phyloP scores from a whole-genome alignment of 176 grass and related monocot genomes.

The Microstegium vimineum region DNA sequence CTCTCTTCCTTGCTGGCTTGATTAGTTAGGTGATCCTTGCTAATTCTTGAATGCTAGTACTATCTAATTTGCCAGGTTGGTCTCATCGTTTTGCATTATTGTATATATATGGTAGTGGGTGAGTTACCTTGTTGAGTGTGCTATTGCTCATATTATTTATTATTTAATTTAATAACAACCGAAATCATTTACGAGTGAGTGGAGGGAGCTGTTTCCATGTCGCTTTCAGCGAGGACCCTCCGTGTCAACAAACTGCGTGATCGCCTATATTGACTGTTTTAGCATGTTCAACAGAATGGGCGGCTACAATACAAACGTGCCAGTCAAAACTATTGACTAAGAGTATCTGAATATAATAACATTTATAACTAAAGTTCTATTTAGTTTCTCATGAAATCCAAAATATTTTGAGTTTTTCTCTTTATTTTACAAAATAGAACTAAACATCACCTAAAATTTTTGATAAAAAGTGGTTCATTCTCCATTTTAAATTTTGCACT shows the following conservation, averaged over 20 bases:
- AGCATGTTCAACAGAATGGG: not conserved
- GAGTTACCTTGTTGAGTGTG: not conserved
- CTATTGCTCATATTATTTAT: not conserved
- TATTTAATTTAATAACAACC: not conserved
- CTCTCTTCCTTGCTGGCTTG: not conserved
- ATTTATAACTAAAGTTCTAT: no score
- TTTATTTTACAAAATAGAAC: no score
- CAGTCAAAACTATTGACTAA: not conserved
- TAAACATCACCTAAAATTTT: no score
- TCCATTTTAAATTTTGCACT: no score
- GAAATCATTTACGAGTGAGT: not conserved
- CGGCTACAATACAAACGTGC: not conserved
- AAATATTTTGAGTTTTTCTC: no score
- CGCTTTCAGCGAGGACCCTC: not conserved
- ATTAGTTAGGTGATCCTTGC: not conserved
- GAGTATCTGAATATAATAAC: not conserved
- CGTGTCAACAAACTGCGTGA: not conserved
- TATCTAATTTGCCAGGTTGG: not conserved
- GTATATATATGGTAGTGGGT: not conserved
- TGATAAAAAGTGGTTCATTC: no score
- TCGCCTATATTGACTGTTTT: not conserved
- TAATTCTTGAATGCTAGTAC: not conserved
- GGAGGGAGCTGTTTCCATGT: slow-evolving; percentile 11
- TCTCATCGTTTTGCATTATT: not conserved
- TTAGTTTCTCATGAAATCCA: no score